Conservation (phyloP, 1,139 yeast genomes). For the Kodamaea plutei region DNA sequence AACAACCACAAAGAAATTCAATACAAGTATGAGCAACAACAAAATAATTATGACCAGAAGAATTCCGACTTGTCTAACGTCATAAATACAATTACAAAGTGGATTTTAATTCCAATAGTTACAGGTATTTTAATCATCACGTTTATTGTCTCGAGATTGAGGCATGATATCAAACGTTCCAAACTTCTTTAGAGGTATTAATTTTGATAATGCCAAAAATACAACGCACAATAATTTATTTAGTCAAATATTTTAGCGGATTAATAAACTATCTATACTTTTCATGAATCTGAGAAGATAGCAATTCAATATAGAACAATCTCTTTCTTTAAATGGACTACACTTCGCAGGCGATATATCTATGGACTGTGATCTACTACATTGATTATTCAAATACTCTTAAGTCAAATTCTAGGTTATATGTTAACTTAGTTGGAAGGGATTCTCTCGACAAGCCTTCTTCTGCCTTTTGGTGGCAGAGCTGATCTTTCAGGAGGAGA, state of each 20-base stretch:
- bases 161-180: slow-evolving; percentile 53
- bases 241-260: too few species aligned
- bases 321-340: too few species aligned
- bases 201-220: too few species aligned
- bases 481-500: slow-evolving; percentile 12
- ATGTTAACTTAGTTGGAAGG: too few species aligned
- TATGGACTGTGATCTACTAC: too few species aligned
- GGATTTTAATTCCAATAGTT: slow-evolving; percentile 43
- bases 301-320: too few species aligned
- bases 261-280: too few species aligned
- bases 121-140: slow-evolving; percentile 34
- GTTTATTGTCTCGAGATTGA: slow-evolving; percentile 41
- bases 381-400: too few species aligned
- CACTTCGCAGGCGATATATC: too few species aligned
- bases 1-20: slow-evolving; percentile 38
- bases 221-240: too few species aligned
- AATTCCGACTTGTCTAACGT: slow-evolving; percentile 14
- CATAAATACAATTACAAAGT: slow-evolving; percentile 24
- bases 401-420: too few species aligned
- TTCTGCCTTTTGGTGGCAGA: slow-evolving; percentile 12
- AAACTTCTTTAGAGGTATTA: slow-evolving; percentile 38
- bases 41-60: slow-evolving; percentile 7
- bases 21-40: slow-evolving; percentile 23
- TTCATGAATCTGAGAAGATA: too few species aligned
- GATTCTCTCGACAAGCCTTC: slow-evolving; percentile 3